These are phyloP conservation scores for Colletotrichum sp. DNA, from an alignment of 2,329 filamentous ascomycete genomes.

Conservation along the genomic window DNA sequence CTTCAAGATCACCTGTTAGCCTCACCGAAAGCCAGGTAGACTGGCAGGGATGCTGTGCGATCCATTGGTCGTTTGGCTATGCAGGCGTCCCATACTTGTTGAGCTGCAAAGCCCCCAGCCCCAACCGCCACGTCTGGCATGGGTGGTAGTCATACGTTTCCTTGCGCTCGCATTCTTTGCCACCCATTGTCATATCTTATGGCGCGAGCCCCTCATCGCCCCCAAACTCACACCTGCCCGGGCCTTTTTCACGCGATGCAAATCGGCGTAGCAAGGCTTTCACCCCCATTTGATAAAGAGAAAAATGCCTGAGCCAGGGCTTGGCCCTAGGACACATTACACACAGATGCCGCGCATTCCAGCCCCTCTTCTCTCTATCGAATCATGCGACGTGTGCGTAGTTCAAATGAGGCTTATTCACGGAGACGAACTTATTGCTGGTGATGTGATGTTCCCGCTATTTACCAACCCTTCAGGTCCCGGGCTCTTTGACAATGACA, in stretches of 20 bases:
- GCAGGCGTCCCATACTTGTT: background rate
- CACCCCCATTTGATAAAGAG: background rate
- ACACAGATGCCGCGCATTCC: rapidly evolving
- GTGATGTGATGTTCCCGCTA: background rate
- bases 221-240: background rate
- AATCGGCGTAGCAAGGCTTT: background rate
- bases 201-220: background rate
- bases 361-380: rapidly evolving
- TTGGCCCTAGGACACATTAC: background rate
- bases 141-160: background rate
- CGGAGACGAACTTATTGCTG: background rate
- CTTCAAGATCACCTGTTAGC: background rate
- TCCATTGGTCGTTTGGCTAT: background rate
- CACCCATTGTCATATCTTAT: background rate
- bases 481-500: background rate
- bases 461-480: background rate
- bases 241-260: background rate
- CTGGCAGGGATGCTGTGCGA: background rate
- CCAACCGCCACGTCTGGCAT: background rate
- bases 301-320: background rate
- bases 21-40: background rate
- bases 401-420: background rate
- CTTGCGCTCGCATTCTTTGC: background rate
- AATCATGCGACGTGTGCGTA: background rate
- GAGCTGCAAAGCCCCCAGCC: background rate